These are phyloP conservation scores for Mycena rosella DNA, from an alignment of 768 basidiomycete species.

Conservation along the genomic window DNA sequence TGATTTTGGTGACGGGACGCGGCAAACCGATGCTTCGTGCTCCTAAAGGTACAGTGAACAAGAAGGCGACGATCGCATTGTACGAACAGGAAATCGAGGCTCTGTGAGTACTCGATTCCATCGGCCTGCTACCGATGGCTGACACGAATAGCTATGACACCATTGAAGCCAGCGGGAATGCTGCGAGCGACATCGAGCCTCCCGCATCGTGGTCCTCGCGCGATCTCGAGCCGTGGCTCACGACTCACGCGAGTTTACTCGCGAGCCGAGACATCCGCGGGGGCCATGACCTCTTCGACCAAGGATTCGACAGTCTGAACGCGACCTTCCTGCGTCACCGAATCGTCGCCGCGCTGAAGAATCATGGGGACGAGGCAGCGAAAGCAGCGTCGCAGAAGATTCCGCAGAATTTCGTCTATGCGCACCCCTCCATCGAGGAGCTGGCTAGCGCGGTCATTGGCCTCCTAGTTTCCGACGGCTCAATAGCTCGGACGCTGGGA, in stretches of 20 bases:
- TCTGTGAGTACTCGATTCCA: conserved; percentile 46
- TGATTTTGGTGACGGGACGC: too few relatives aligned
- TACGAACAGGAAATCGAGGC: too few relatives aligned
- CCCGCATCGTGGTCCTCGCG: conserved; percentile 35
- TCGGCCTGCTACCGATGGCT: too few relatives aligned
- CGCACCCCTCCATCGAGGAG: too few relatives aligned
- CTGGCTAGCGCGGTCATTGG: too few relatives aligned
- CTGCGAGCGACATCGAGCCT: conserved; percentile 27
- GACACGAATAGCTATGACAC: conserved; percentile 38
- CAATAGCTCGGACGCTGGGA: neutral
- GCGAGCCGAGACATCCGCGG: conserved; percentile 26
- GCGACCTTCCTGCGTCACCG: conserved; percentile 55
- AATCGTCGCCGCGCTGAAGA: conserved; percentile 48
- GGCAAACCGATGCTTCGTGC: too few relatives aligned
- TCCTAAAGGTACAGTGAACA: too few relatives aligned
- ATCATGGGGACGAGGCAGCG: conserved; percentile 18
- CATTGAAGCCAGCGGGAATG: conserved; percentile 37
- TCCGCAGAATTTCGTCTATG: too few relatives aligned
- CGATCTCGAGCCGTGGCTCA: conserved; percentile 39
- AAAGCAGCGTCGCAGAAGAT: too few relatives aligned
- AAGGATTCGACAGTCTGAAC: conserved; percentile 54
- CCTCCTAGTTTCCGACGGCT: too few relatives aligned
- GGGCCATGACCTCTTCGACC: conserved; percentile 46
- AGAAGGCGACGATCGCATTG: too few relatives aligned
- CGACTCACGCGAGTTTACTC: conserved; percentile 36